Evolutionary conservation across 2,329 filamentous ascomycete species (phyloP), one percentile per base, ranked within the genome.

Genomic region (Aspergillus sp.): DNA sequence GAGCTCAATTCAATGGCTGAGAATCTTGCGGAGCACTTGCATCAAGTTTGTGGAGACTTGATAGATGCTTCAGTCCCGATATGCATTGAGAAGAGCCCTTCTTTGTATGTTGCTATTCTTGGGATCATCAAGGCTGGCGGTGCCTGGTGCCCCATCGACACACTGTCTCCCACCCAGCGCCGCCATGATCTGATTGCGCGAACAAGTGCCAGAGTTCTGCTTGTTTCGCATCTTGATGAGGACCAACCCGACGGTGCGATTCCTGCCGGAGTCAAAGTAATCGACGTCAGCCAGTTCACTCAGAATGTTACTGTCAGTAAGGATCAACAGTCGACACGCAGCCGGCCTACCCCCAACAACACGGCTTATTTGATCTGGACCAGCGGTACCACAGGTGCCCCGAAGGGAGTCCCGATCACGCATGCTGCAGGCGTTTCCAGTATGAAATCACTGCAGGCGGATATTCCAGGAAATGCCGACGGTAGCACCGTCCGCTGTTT

Each of bases 61-160:
- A 57, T 51, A 33, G 64, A 68, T 41, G 59, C 58, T 2, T 63
- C 73, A 8, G 68, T 75, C 6, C 73, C 71, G 8, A 72, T 78
- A 14, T 76, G 74, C 37, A 76, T 78, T 62, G 68, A 75, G 21
- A 72, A 73, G 54, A 72, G 71, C 46, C 68, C 73, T 3, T 70
- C 72, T 9, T 37, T 70, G 15, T 77, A 77, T 55, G 67, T 78
- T 17, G 69, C 76, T n/a, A 74, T 79, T 23, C 62, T 79, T 6
- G 77, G 70, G 27, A 70, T 75, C 23, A 62, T 80, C 48, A 79
- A 79, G 57, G 71, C 76, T 27, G 77, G 78, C 1, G 73, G 65
- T 19, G 76, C 75, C 1, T 78, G 73, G 69, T 77, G 72, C 57
- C 74, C 76, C 0, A 73, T 78, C 27, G 75, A 78, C 59, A 67